Percentiles rank a stretch among this genome's conserved stretches.
Evolutionary conservation across 2,329 filamentous ascomycete genomes (phyloP).

Genomic region (Botrytis squamosa): DNA sequence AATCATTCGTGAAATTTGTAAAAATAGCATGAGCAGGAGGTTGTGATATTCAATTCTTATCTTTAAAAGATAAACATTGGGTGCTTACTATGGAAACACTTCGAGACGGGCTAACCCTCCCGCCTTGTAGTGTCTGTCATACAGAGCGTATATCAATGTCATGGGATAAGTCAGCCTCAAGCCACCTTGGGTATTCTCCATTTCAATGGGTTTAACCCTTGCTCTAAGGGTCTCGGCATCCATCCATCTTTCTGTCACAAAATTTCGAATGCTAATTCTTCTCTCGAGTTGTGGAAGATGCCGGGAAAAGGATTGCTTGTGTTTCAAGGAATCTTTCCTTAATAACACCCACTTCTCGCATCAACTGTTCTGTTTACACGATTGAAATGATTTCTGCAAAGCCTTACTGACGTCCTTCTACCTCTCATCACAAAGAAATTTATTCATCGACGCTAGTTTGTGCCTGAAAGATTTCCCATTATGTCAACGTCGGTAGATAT

Average conservation of each 20-base stretch:
- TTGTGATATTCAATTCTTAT: background rate
- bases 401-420: background rate
- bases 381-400: background rate
- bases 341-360: background rate
- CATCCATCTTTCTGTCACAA: background rate
- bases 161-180: conserved; percentile 6
- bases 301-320: background rate
- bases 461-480: background rate
- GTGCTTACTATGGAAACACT: background rate
- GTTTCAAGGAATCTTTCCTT: background rate
- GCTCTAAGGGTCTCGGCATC: conserved; percentile 7
- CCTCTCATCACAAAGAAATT: background rate
- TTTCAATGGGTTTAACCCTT: background rate
- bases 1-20: background rate
- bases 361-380: background rate
- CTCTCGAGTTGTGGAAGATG: background rate
- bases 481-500: conserved; percentile 18
- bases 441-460: background rate
- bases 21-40: background rate
- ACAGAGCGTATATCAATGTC: background rate
- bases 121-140: background rate
- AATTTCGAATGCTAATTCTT: background rate
- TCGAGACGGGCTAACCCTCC: background rate
- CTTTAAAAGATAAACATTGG: background rate
- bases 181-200: background rate